Evolutionary conservation across 1,139 yeast species (phyloP), one percentile per base, ranked within the genome.

Genomic region (Sugiyamaella pinicola): DNA sequence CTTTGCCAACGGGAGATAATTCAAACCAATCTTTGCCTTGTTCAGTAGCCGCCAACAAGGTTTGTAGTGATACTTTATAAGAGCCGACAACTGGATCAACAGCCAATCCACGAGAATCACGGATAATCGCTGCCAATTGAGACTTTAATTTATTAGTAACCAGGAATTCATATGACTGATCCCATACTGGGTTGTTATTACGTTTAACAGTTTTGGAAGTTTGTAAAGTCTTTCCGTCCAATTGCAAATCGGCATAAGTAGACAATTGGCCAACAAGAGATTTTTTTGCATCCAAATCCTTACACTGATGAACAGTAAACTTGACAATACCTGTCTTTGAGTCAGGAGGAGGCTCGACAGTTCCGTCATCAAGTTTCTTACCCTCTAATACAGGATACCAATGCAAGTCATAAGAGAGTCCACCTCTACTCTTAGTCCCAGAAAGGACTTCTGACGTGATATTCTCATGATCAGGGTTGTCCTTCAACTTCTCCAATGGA

Each of bases 291-390:
- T 87, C 95, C 65, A 93, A 77, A 54, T 83, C 81, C 59, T 80
- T 80, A 44, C 90, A 93, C 61, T 84, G 85, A 61, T 85, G 85
- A 53, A 93, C 75, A 21, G 81, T 80, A 52, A 93, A 69, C 64
- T 84, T 80, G 24, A 86, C 83, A 63, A 93, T 85, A 77, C 99
- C 99, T 17, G 97, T 88, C 70, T 89, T 90, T 69, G 89, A 81
- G 61, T 90, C 96, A 49, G 96, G 96, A 45, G 96, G 90, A 46
- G 96, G 91, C 61, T 82, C 85, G 48, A 79, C 75, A 8, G 95
- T 86, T 52, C 97, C 98, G 70, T 89, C 96, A 2, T 88, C 90
- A 61, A 84, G 79, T 60, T 78, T 79, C 53, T 81, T 78, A 33
- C 95, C 85, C 68, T 85, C 89, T 59, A 90, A 73, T 18, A 93